Percentiles rank a stretch among this genome's conserved stretches.
These are phyloP conservation scores for Novymonas esmeraldas DNA, from an alignment of 208 protist genomes.

Conservation along the genomic window DNA sequence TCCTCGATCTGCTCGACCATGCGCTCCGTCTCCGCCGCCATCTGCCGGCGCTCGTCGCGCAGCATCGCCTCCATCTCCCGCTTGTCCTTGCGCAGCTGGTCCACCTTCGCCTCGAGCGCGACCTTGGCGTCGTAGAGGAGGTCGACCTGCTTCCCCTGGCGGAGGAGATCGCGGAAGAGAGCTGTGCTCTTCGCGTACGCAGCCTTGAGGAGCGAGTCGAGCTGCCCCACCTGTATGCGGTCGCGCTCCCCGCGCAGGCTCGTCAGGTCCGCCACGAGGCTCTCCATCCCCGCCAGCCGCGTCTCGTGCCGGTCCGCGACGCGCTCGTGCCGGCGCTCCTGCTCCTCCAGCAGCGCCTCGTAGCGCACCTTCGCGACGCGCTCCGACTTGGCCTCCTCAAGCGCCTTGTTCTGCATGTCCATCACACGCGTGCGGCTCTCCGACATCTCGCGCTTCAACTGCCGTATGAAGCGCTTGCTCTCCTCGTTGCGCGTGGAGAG, in stretches of 20 bases:
- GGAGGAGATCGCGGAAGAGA: constrained; percentile 83
- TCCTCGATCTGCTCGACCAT: constrained; percentile 79
- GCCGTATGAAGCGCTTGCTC: constrained; percentile 90
- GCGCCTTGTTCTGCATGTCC: constrained; percentile 77
- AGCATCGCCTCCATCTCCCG: constrained; percentile 61
- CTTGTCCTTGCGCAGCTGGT: constrained; percentile 61
- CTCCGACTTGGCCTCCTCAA: constrained; percentile 68
- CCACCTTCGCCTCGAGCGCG: constrained; percentile 63
- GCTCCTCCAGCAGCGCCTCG: constrained; percentile 59
- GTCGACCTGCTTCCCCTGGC: constrained; percentile 77
- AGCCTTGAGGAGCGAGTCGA: constrained; percentile 83
- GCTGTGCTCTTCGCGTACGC: constrained; percentile 86
- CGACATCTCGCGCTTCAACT: constrained; percentile 87
- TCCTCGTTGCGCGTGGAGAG: constrained; percentile 88
- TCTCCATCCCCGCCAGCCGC: constrained; percentile 71
- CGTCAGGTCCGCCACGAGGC: constrained; percentile 76
- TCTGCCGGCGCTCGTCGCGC: constrained; percentile 68
- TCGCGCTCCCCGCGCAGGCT: constrained; percentile 61
- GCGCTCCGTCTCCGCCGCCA: constrained; percentile 66
- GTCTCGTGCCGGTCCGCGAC: constrained; percentile 66
- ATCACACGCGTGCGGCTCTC: constrained; percentile 82
- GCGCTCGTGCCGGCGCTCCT: constrained; percentile 59
- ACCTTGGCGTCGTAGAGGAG: constrained; percentile 68
- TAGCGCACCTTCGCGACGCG: constrained; percentile 53
- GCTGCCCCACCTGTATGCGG: constrained; percentile 71